Percentiles rank a stretch among this genome's conserved stretches.
Conservation (phyloP, 2,329 filamentous ascomycete species). For the Nothophoma quercina region DNA sequence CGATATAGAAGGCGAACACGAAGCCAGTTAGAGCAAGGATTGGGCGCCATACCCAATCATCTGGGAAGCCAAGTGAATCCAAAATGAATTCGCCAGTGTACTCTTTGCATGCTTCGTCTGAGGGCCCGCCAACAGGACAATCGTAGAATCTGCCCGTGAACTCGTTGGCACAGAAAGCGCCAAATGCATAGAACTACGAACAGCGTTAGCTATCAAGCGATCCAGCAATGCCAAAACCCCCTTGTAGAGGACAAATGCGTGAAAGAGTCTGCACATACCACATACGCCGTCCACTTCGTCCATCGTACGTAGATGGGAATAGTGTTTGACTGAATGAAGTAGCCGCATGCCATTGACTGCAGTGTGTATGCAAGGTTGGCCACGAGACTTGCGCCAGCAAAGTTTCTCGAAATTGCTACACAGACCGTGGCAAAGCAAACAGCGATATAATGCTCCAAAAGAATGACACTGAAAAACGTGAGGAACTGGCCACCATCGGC, state of each 20-base stretch:
- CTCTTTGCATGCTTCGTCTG: constrained; percentile 70
- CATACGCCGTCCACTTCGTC: constrained; percentile 73
- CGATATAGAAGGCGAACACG: constrained; percentile 66
- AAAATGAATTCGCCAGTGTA: constrained; percentile 76
- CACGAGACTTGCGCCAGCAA: constrained; percentile 74
- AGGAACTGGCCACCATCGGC: constrained; percentile 71
- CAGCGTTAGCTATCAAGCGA: neutral
- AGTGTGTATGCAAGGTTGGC: constrained; percentile 76
- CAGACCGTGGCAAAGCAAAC: constrained; percentile 75
- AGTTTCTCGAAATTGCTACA: constrained; percentile 70
- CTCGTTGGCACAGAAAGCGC: constrained; percentile 75
- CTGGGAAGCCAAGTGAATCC: constrained; percentile 71
- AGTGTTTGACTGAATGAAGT: constrained; percentile 75
- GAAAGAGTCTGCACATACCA: constrained; percentile 40
- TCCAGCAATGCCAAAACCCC: too few relatives aligned
- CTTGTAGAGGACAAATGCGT: too few relatives aligned
- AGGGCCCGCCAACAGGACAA: constrained; percentile 70
- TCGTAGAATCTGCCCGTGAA: constrained; percentile 76
- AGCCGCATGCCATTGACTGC: constrained; percentile 77
- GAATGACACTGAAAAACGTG: constrained; percentile 71
- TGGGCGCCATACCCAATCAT: constrained; percentile 71
- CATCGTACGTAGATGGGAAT: constrained; percentile 81
- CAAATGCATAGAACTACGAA: constrained; percentile 71
- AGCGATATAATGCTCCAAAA: constrained; percentile 76
- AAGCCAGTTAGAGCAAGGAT: constrained; percentile 70